Conservation (phyloP, 1,139 yeast genomes). For the Kluyveromyces marxianus region DNA sequence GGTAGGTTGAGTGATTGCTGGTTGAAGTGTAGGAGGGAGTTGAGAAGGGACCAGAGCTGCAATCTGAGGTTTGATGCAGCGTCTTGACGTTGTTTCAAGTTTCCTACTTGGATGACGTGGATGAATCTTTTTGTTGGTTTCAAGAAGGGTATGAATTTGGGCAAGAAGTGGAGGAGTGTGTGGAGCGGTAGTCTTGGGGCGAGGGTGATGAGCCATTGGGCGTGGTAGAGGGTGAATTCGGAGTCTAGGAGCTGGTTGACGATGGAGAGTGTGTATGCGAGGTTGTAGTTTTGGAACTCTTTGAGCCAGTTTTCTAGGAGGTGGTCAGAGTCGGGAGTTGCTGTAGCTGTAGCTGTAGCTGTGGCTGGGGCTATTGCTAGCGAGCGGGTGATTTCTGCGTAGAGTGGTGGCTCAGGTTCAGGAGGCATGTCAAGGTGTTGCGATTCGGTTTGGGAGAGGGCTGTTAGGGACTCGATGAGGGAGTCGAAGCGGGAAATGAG, state of each 20-base stretch:
- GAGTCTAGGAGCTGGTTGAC: constrained; percentile 1
- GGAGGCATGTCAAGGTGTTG: background rate
- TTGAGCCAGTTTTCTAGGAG: constrained; percentile 9
- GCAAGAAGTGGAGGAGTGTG: background rate
- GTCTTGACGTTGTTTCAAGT: constrained; percentile 23
- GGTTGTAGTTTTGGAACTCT: constrained; percentile 3
- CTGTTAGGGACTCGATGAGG: background rate
- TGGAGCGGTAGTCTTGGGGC: constrained; percentile 2
- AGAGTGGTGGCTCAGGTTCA: background rate
- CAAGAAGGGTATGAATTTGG: constrained; percentile 10
- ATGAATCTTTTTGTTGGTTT: constrained; percentile 16
- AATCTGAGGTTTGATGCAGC: constrained; percentile 3
- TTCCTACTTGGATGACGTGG: constrained; percentile 22
- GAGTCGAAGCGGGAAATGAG: background rate
- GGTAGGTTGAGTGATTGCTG: background rate
- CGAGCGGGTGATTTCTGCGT: background rate
- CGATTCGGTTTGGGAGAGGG: background rate
- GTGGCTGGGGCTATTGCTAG: background rate
- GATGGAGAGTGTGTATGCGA: background rate
- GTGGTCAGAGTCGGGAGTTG: constrained; percentile 1
- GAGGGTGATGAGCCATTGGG: constrained; percentile 5
- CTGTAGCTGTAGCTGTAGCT: too few relatives aligned
- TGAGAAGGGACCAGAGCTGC: constrained; percentile 5
- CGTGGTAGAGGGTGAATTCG: constrained; percentile 4
- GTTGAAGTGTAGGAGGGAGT: background rate